These are phyloP conservation scores for Solanum neorickii DNA, from an alignment of 257 asterid species.

Conservation along the genomic window DNA sequence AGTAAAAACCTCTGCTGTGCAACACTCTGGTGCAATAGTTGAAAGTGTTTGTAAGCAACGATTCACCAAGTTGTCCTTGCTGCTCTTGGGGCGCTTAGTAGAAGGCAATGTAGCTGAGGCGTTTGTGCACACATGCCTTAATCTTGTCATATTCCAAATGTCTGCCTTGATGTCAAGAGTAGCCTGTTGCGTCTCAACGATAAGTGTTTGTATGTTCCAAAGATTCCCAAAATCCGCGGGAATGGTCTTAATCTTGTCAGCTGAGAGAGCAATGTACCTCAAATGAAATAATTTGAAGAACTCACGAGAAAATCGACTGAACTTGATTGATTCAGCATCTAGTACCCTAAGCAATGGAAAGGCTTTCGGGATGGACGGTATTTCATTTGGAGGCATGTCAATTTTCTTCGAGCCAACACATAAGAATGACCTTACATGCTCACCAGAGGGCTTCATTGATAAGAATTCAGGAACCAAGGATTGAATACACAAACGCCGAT, in stretches of 20 bases:
- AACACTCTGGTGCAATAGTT: conserved; percentile 33
- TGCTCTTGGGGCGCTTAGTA: not conserved
- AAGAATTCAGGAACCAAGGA: conserved; percentile 25
- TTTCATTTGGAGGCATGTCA: conserved; percentile 16
- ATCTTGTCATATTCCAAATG: conserved; percentile 43
- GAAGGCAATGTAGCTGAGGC: conserved; percentile 22
- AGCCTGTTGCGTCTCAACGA: conserved; percentile 27
- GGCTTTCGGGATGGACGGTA: conserved; percentile 27
- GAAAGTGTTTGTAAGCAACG: conserved; percentile 30
- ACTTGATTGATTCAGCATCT: conserved; percentile 26
- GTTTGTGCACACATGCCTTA: conserved; percentile 38
- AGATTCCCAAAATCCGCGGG: conserved; percentile 31
- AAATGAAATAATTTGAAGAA: conserved; percentile 31
- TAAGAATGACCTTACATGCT: conserved; percentile 45
- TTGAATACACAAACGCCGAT: conserved; percentile 46
- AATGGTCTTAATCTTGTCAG: conserved; percentile 17
- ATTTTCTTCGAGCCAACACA: conserved; percentile 26
- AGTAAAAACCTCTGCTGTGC: conserved; percentile 26
- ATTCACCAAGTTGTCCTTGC: conserved; percentile 1
- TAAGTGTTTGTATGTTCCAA: conserved; percentile 45
- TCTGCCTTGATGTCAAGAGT: conserved; percentile 34
- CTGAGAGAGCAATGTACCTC: conserved; percentile 37
- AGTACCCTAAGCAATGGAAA: conserved; percentile 48
- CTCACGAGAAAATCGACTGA: conserved; percentile 29
- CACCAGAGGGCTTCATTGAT: conserved; percentile 25